Percentiles rank a stretch among this genome's conserved stretches.
phyloP scores from a whole-genome alignment of 805 yeast species.

The Wickerhamiella musiphila region DNA sequence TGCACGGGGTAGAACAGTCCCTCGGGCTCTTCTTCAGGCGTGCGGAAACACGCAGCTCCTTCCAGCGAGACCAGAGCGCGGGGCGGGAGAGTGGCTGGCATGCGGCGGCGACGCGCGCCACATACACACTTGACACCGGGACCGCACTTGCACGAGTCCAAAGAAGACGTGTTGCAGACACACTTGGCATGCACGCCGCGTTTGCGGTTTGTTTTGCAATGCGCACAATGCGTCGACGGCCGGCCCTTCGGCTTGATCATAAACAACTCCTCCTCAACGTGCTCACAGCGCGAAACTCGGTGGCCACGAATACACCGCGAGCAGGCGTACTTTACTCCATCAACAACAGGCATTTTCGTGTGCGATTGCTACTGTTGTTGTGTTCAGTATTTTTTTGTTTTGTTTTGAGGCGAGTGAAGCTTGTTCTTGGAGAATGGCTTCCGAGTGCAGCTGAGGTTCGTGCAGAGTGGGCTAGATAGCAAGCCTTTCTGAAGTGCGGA shows the following conservation, averaged over 20 bases:
- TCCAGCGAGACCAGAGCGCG: neutral
- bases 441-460: too few species aligned
- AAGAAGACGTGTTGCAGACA: slow-evolving; percentile 10
- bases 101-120: neutral
- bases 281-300: slow-evolving; percentile 84
- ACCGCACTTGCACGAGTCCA: slow-evolving; percentile 3
- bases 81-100: neutral
- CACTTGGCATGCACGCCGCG: slow-evolving; percentile 18
- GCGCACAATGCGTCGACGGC: slow-evolving; percentile 81
- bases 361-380: too few species aligned
- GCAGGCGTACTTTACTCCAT: slow-evolving; percentile 92
- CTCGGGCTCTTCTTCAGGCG: too few species aligned
- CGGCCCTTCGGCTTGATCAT: slow-evolving; percentile 95
- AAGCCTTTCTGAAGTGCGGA: too few species aligned
- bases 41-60: too few species aligned
- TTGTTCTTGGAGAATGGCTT: too few species aligned
- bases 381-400: too few species aligned
- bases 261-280: slow-evolving; percentile 75
- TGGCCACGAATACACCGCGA: slow-evolving; percentile 94
- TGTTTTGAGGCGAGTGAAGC: too few species aligned
- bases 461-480: too few species aligned
- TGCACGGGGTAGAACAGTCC: too few species aligned
- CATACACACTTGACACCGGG: slow-evolving; percentile 3
- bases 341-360: slow-evolving; percentile 58
- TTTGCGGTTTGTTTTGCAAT: slow-evolving; percentile 33